Conservation (phyloP, 345 rosid genomes). For the Euclidium syriacum region DNA sequence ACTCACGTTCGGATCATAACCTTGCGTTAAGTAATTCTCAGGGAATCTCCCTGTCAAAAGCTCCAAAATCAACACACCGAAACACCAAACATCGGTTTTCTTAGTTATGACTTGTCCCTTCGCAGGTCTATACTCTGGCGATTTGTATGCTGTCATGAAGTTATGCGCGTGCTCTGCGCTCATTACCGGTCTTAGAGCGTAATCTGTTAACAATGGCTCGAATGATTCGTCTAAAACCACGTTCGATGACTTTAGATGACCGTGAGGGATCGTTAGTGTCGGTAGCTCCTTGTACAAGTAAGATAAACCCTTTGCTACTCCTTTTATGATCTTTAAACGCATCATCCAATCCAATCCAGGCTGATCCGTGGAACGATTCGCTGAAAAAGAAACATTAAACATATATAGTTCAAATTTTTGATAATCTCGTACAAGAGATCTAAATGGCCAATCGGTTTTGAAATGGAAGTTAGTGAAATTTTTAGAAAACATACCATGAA, state of each 20-base stretch:
- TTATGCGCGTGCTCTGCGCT: slow-evolving; percentile 56
- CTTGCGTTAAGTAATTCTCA: slow-evolving; percentile 45
- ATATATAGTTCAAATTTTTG: not conserved
- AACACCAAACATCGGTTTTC: slow-evolving; percentile 66
- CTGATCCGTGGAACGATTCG: slow-evolving; percentile 34
- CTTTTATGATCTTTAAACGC: slow-evolving; percentile 54
- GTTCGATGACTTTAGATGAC: slow-evolving; percentile 73
- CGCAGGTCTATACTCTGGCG: slow-evolving; percentile 49
- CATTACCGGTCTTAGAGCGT: slow-evolving; percentile 53
- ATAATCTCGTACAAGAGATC: no score
- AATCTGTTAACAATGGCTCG: slow-evolving; percentile 59
- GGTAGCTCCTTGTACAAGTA: slow-evolving; percentile 56
- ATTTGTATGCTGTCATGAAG: slow-evolving; percentile 60
- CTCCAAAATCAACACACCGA: slow-evolving; percentile 65
- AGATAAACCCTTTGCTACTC: slow-evolving; percentile 50
- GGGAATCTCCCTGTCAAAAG: slow-evolving; percentile 62
- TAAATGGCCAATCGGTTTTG: not conserved
- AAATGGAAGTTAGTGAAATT: not conserved
- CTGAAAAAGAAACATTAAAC: slow-evolving; percentile 29
- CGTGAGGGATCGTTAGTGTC: slow-evolving; percentile 52
- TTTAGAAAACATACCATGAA: slow-evolving; percentile 45
- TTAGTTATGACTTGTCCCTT: slow-evolving; percentile 33
- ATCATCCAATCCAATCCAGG: slow-evolving; percentile 57
- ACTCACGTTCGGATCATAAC: slow-evolving; percentile 38
- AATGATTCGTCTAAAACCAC: slow-evolving; percentile 46